Percentiles rank a stretch among this genome's conserved stretches.
phyloP scores from a whole-genome alignment of 495 filamentous ascomycete genomes.

The Podospora fimiseda region DNA sequence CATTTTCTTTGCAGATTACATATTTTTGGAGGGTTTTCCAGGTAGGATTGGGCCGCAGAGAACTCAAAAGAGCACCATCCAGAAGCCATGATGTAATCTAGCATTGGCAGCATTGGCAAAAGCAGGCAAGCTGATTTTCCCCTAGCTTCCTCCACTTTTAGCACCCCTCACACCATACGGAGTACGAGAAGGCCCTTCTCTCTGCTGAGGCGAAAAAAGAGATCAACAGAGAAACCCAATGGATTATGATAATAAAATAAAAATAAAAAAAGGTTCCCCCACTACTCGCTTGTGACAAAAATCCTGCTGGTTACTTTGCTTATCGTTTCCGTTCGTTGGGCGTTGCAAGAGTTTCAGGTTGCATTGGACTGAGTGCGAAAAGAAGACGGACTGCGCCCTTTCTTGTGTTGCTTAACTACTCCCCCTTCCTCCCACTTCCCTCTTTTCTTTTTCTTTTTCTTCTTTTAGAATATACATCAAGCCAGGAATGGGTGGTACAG shows the following conservation, averaged over 20 bases:
- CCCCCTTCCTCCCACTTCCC: not conserved
- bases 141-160: not conserved
- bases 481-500: not conserved
- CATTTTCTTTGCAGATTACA: conserved; percentile 10
- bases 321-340: not conserved
- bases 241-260: too few relatives aligned
- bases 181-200: too few relatives aligned
- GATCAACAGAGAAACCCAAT: not conserved
- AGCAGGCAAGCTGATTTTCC: too few relatives aligned
- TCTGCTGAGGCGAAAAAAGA: too few relatives aligned
- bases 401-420: too few relatives aligned
- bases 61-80: not conserved
- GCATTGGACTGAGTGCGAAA: not conserved
- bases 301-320: not conserved
- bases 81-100: conserved; percentile 29
- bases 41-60: conserved; percentile 11
- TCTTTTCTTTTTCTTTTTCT: not conserved
- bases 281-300: too few relatives aligned
- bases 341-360: not conserved
- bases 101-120: conserved; percentile 8
- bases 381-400: not conserved
- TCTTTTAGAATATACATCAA: too few relatives aligned
- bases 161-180: not conserved
- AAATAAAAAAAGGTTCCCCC: not conserved
- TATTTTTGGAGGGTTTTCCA: not conserved